Conservation (phyloP, 768 basidiomycete genomes). For the Xerocomus potaroensis region DNA sequence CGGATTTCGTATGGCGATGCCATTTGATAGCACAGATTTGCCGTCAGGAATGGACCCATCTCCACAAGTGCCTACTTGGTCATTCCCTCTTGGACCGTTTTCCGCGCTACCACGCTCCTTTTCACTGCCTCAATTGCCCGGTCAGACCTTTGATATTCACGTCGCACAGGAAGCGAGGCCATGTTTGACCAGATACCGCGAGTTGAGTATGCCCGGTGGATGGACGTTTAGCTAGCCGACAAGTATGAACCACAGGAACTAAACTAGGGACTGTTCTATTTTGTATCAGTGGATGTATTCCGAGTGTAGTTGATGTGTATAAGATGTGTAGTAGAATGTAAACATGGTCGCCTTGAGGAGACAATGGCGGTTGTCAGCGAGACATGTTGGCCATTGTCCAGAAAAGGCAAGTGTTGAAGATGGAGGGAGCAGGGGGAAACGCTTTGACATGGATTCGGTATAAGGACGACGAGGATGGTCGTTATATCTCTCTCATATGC, state of each 20-base stretch:
- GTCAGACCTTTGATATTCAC: slow-evolving; percentile 15
- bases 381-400: slow-evolving; percentile 23
- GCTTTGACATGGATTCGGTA: slow-evolving; percentile 29
- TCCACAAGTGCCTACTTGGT: slow-evolving; percentile 3
- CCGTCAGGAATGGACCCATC: slow-evolving; percentile 3
- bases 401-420: slow-evolving; percentile 34
- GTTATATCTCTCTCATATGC: slow-evolving; percentile 1
- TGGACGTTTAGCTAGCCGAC: slow-evolving; percentile 31
- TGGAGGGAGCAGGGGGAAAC: slow-evolving; percentile 10
- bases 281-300: slow-evolving; percentile 11
- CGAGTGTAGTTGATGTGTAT: slow-evolving; percentile 16
- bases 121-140: slow-evolving; percentile 25
- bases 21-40: slow-evolving; percentile 20
- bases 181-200: slow-evolving; percentile 6
- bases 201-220: slow-evolving; percentile 38
- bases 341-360: slow-evolving; percentile 2
- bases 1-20: slow-evolving; percentile 24
- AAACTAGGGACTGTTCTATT: not conserved
- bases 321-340: slow-evolving; percentile 10
- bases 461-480: slow-evolving; percentile 21
- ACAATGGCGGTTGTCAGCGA: slow-evolving; percentile 22
- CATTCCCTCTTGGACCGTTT: slow-evolving; percentile 14
- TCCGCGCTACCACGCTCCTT: slow-evolving; percentile 15
- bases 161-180: slow-evolving; percentile 14
- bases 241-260: not conserved